Conservation (phyloP, 352 stramenopile species). For the Globisporangium uncinulatum region DNA sequence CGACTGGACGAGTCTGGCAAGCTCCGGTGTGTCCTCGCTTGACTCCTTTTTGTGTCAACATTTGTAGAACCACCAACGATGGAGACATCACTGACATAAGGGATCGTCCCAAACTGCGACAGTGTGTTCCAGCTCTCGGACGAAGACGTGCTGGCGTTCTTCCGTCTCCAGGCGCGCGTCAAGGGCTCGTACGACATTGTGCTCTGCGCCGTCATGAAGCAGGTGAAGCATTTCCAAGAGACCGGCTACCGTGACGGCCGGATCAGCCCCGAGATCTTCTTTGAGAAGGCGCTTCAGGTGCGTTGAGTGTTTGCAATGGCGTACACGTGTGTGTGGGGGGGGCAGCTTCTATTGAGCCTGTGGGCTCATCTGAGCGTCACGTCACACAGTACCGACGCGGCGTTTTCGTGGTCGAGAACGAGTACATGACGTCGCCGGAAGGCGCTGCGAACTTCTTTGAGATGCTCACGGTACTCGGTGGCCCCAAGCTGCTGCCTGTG, state of each 20-base stretch:
- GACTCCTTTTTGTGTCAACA: neutral
- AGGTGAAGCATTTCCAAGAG: constrained; percentile 89
- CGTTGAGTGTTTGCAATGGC: neutral
- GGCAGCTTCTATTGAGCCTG: neutral
- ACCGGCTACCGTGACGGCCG: constrained; percentile 89
- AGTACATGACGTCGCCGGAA: constrained; percentile 34
- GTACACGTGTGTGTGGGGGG: neutral
- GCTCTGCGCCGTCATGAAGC: constrained; percentile 87
- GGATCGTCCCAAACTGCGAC: neutral
- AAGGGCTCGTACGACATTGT: constrained; percentile 90
- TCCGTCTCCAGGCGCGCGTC: constrained; percentile 82
- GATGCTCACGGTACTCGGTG: constrained; percentile 47
- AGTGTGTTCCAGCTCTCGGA: constrained; percentile 86
- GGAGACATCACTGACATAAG: neutral
- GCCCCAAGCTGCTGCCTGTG: constrained; percentile 56
- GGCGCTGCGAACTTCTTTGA: constrained; percentile 49
- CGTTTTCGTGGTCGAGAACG: constrained; percentile 42
- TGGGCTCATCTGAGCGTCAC: neutral
- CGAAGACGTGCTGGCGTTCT: constrained; percentile 77
- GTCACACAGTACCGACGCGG: constrained; percentile 47
- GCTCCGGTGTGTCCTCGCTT: constrained; percentile 20
- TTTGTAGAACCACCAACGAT: neutral
- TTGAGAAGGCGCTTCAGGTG: constrained; percentile 55
- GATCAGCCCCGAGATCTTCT: constrained; percentile 58
- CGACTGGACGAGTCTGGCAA: constrained; percentile 38